Percentiles rank a stretch among this genome's conserved stretches.
These are phyloP conservation scores for Mycena sp. DNA, from an alignment of 1,284 basidiomycete genomes.

Conservation along the genomic window DNA sequence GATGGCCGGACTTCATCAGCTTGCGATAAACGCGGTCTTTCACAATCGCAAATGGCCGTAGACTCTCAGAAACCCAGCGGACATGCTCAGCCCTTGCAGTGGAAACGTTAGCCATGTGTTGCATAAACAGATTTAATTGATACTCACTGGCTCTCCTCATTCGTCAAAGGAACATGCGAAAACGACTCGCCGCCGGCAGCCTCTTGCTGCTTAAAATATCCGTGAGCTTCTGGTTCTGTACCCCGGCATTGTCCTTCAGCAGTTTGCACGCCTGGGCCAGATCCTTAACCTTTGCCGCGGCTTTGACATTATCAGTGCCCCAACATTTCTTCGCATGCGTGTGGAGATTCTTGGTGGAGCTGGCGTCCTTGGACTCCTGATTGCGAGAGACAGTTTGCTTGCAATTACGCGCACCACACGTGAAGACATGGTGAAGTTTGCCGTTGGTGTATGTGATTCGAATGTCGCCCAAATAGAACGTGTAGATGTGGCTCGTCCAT, in stretches of 20 bases:
- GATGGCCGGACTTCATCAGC: slow-evolving; percentile 39
- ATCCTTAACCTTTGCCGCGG: slow-evolving; percentile 31
- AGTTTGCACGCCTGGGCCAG: slow-evolving; percentile 25
- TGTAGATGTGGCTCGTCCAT: slow-evolving; percentile 42
- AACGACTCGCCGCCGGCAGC: slow-evolving; percentile 23
- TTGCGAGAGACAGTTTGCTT: slow-evolving; percentile 36
- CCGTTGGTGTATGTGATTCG: slow-evolving; percentile 31
- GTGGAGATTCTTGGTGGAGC: slow-evolving; percentile 45
- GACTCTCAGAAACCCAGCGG: slow-evolving; percentile 41
- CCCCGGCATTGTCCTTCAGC: neutral
- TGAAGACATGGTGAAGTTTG: slow-evolving; percentile 43
- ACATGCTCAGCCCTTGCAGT: slow-evolving; percentile 35
- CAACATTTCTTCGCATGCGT: slow-evolving; percentile 47
- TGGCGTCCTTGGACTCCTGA: slow-evolving; percentile 40
- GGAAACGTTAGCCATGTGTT: neutral
- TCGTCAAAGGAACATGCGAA: slow-evolving; percentile 35
- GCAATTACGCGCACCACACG: slow-evolving; percentile 41
- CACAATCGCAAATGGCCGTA: slow-evolving; percentile 34
- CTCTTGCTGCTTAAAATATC: slow-evolving; percentile 14
- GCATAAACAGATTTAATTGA: too few species aligned
- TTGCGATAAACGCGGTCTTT: slow-evolving; percentile 32
- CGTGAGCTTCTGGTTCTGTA: neutral
- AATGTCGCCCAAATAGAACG: slow-evolving; percentile 40
- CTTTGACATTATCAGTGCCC: slow-evolving; percentile 42
- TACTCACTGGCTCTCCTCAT: slow-evolving; percentile 36